These are phyloP conservation scores for Musa schizocarpa DNA, from an alignment of 176 grass and related monocot genomes.

Conservation along the genomic window DNA sequence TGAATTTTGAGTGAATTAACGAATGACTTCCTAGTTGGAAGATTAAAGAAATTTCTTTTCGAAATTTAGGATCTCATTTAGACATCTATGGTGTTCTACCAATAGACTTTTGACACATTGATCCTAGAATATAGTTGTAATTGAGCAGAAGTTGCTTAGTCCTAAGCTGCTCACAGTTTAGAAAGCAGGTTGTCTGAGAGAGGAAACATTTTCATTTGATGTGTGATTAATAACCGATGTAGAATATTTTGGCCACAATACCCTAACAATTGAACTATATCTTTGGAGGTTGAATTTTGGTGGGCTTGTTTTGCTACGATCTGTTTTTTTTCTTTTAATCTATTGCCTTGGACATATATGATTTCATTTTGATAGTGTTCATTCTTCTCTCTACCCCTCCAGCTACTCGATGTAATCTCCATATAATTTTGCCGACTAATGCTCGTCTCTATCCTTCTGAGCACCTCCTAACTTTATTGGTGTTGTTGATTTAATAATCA, in stretches of 20 bases:
- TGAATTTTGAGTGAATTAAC: not conserved
- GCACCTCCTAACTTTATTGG: no score
- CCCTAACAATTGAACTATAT: no score
- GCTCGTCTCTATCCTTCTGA: no score
- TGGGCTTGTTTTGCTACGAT: not conserved
- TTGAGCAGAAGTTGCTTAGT: not conserved
- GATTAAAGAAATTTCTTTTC: not conserved
- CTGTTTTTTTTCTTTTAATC: not conserved
- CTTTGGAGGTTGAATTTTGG: no score
- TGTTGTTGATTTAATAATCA: not conserved
- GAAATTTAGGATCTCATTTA: not conserved
- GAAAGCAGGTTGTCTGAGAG: no score
- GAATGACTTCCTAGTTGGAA: not conserved
- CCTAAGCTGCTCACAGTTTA: not conserved
- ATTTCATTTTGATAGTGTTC: no score
- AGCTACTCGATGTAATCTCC: no score
- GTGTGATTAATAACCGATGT: no score
- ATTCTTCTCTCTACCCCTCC: no score
- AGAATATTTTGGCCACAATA: no score
- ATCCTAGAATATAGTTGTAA: not conserved
- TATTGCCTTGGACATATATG: not conserved
- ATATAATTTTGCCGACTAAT: no score
- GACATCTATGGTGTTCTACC: not conserved
- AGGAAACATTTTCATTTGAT: no score
- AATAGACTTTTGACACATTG: not conserved